These are phyloP conservation scores for Psilocybe subaeruginosa DNA, from an alignment of 768 basidiomycete genomes.

Conservation along the genomic window DNA sequence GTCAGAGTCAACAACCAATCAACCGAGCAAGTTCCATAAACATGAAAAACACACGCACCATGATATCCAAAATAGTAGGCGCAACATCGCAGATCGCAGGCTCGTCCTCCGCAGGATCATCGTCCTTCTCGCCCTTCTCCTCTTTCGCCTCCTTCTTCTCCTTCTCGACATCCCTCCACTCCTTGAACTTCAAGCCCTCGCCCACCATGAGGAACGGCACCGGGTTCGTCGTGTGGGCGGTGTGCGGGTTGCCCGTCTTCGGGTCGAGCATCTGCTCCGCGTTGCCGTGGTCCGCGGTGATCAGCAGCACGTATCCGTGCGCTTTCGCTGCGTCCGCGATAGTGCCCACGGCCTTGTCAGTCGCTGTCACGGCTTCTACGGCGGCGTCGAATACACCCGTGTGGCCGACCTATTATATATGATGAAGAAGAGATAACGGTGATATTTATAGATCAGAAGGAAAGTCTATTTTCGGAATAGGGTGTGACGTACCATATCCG, in stretches of 20 bases:
- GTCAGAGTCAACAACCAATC: background rate
- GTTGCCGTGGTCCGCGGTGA: slow-evolving; percentile 96
- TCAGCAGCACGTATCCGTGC: slow-evolving; percentile 82
- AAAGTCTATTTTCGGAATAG: background rate
- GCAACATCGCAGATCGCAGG: slow-evolving; percentile 91
- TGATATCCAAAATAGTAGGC: slow-evolving; percentile 80
- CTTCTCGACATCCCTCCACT: slow-evolving; percentile 59
- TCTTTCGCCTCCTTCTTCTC: slow-evolving; percentile 51
- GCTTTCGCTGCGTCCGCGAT: slow-evolving; percentile 85
- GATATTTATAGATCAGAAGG: background rate
- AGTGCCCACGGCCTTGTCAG: slow-evolving; percentile 87
- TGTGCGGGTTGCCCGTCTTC: slow-evolving; percentile 85
- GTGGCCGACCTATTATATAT: slow-evolving; percentile 75
- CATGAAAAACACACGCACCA: slow-evolving; percentile 40
- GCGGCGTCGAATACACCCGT: slow-evolving; percentile 93
- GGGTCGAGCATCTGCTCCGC: slow-evolving; percentile 92
- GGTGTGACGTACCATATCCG: slow-evolving; percentile 75
- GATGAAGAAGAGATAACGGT: too few relatives aligned
- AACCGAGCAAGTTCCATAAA: background rate
- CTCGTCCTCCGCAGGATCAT: slow-evolving; percentile 56
- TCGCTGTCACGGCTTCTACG: slow-evolving; percentile 84
- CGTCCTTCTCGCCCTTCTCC: slow-evolving; percentile 41
- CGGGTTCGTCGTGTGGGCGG: slow-evolving; percentile 87
- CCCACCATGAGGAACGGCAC: slow-evolving; percentile 92
- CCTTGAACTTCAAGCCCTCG: slow-evolving; percentile 60